Base-by-base conservation (phyloP, 805 yeast genomes). In the Candida oleophila region DNA sequence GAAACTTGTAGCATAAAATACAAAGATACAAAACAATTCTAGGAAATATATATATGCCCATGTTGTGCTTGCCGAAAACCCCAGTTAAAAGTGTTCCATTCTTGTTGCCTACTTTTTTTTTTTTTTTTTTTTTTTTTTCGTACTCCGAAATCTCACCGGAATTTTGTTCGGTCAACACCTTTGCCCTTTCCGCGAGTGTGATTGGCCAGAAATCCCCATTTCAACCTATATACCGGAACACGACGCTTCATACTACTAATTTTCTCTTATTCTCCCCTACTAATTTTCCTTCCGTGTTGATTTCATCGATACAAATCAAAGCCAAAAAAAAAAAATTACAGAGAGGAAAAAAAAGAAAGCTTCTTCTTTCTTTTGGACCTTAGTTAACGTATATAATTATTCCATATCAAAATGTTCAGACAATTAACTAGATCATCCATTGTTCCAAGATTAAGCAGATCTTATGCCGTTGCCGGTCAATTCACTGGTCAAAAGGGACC, bases 401-500 rank as follows among this genome's bases (percentile, higher is more conserved):
- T 36, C 39, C 21, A 33, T 14, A 20, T 19, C 22, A 30, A 15
- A 30, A 67, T 68, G 72, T 62, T 67, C 52, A 66, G 65, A 62
- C 67, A 62, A 61, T 54, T 67, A 50, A 51, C 63, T 49, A 64
- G 54, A 55, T 53, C 53, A 45, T 33, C 55, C 22, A 51, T 57
- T 41, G 59, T 59, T 36, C 71, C 70, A 47, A 64, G 65, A 61
- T 60, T 69, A 49, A 47, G 66, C 55, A 69, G 74, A 67, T 54
- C 67, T 60, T 61, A 78, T 62, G 64, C 74, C 38, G 83, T 83
- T 53, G 86, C 88, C 57, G 77, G 77, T 52, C 84, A 82, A 65
- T 83, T 77, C 73, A 76, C 82, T 53, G 88, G 89, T 53, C 38
- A 67, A 54, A 82, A 81, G 65, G 79, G 79, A 51, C 73, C 85